Evolutionary conservation across 345 rosid species (phyloP).

Genomic region (Hibiscus syriacus): DNA sequence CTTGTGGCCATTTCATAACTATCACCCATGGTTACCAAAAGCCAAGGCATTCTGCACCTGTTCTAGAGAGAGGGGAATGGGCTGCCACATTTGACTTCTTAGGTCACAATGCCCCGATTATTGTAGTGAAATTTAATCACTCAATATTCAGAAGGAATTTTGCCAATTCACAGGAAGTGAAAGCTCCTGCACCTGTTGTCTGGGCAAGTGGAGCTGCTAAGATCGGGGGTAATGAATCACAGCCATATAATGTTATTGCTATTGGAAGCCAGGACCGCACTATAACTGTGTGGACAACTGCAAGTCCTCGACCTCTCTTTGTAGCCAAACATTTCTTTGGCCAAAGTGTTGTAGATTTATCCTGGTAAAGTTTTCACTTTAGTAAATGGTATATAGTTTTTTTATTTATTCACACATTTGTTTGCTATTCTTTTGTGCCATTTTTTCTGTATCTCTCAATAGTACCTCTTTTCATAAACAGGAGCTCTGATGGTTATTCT

Average conservation of each 20-base stretch:
- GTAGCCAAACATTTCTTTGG: slow-evolving; percentile 97
- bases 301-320: slow-evolving; percentile 90
- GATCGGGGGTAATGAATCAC: slow-evolving; percentile 71
- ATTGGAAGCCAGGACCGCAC: slow-evolving; percentile 99
- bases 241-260: slow-evolving; percentile 90
- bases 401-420: neutral
- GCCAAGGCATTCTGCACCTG: slow-evolving; percentile 99
- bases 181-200: slow-evolving; percentile 47
- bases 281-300: slow-evolving; percentile 99
- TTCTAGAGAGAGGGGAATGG: slow-evolving; percentile 98
- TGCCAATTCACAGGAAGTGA: slow-evolving; percentile 45
- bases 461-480: slow-evolving; percentile 22
- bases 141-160: slow-evolving; percentile 76
- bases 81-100: slow-evolving; percentile 93
- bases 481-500: slow-evolving; percentile 99
- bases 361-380: slow-evolving; percentile 54
- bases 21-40: slow-evolving; percentile 99
- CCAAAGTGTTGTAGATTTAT: slow-evolving; percentile 97
- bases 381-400: neutral
- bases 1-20: slow-evolving; percentile 97
- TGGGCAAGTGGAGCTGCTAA: slow-evolving; percentile 88
- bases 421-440: neutral
- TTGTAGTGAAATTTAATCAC: slow-evolving; percentile 91
- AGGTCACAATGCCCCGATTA: slow-evolving; percentile 96
- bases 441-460: neutral